Conservation (phyloP, 1,139 yeast genomes). For the Candida mesenterica region DNA sequence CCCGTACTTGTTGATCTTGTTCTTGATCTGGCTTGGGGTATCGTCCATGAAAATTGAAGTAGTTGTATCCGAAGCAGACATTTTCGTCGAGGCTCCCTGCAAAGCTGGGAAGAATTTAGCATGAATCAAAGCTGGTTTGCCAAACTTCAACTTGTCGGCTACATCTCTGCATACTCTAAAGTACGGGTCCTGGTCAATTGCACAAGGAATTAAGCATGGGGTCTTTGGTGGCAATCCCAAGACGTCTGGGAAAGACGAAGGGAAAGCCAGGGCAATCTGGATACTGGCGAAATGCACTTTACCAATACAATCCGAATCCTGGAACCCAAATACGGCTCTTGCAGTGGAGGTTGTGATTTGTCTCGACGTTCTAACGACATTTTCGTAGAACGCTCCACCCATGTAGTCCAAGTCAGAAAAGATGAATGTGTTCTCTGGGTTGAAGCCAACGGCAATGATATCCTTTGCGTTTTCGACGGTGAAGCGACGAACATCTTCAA, state of each 20-base stretch:
- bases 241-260: conserved; percentile 92
- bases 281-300: conserved; percentile 92
- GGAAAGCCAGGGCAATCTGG: conserved; percentile 95
- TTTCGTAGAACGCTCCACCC: conserved; percentile 93
- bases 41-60: conserved; percentile 94
- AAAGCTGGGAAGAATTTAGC: conserved; percentile 97
- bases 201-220: conserved; percentile 97
- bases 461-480: conserved; percentile 86
- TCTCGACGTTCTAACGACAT: conserved; percentile 89
- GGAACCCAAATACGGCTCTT: conserved; percentile 96
- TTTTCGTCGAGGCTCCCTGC: conserved; percentile 94
- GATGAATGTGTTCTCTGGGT: conserved; percentile 90
- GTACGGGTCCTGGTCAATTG: conserved; percentile 98
- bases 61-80: conserved; percentile 86
- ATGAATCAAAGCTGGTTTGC: conserved; percentile 91
- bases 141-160: conserved; percentile 84
- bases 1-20: conserved; percentile 94
- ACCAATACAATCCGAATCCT: conserved; percentile 93
- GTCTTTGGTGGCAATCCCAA: conserved; percentile 82
- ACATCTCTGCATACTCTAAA: conserved; percentile 98
- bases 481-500: conserved; percentile 81
- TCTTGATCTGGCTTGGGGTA: conserved; percentile 85
- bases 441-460: conserved; percentile 91
- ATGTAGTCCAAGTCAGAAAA: conserved; percentile 90
- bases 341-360: conserved; percentile 97